Base-by-base conservation (phyloP, 768 basidiomycete genomes). In the Termitomyces sp. region DNA sequence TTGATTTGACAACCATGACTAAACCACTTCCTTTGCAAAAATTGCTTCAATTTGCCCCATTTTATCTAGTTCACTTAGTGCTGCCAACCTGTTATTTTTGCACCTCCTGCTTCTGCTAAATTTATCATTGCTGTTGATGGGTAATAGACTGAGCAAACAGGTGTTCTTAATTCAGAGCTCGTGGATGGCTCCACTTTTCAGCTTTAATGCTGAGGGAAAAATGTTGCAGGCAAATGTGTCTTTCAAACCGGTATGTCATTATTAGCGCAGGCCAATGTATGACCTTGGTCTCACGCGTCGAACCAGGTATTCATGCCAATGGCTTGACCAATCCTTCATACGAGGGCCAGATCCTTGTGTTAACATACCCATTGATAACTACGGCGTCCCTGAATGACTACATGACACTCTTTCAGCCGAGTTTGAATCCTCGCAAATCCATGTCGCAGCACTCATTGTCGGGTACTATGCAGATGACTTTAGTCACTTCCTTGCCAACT, bases 181-280 rank as follows among this genome's bases (percentile, higher is more conserved):
- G 82, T 82, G 51, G 96, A 98, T 74, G 96, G 95, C 3, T 84
- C 92, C 56, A 88, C 90, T 1, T 92, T 86, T 68, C 79, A 93
- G 90, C 69, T 98, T 99, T 69, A 97, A 96, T 68, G 94, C 93
- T 4, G 83, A 93, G 84, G 82, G 49, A 95, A 93, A 75, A 95
- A 91, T 69, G 81, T 96, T 33, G 83, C 96, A n/a, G 97, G 97
- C 67, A 96, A 99, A 83, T 98, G 97, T 73, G 97, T 99, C 69
- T 99, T 99, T 77, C 96, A 98, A 79, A 99, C 97, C 43, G 97
- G 97, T 95, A 69, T 71, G 88, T n/a, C n/a, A n/a, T n/a, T n/a
- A n/a, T 68, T 46, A 44, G 44, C 51, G 28, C 47, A 52, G 33
- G 40, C 36, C 38, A 44, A n/a, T 50, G 47, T 36, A 9, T 20